phyloP scores from a whole-genome alignment of 2,329 filamentous ascomycete genomes.

The Claviceps sp. region DNA sequence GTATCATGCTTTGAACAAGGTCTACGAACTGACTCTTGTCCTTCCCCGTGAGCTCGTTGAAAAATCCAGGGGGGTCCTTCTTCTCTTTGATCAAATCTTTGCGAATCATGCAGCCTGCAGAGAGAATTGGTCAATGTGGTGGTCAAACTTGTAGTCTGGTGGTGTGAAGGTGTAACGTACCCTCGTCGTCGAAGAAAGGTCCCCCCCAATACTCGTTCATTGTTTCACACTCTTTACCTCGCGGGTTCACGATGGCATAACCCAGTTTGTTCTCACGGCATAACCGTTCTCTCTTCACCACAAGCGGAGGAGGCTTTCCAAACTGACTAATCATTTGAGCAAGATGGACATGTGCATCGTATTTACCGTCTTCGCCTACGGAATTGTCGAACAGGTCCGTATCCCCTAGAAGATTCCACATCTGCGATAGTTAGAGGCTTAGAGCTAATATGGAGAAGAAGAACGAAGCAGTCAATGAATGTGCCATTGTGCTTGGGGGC shows the following conservation, averaged over 20 bases:
- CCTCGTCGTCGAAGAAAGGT: constrained; percentile 9
- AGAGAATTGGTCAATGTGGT: background rate
- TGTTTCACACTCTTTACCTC: constrained; percentile 1
- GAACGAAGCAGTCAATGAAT: background rate
- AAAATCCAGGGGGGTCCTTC: constrained; percentile 6
- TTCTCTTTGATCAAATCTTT: constrained; percentile 5
- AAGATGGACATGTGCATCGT: constrained; percentile 12
- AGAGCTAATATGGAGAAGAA: background rate
- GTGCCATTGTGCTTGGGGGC: too few relatives aligned
- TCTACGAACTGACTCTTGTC: constrained; percentile 13
- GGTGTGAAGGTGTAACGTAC: background rate
- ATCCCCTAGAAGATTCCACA: background rate
- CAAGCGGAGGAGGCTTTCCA: constrained; percentile 6
- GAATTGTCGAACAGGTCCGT: constrained; percentile 8
- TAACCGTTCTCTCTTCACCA: constrained; percentile 8
- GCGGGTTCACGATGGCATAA: background rate
- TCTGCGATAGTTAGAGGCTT: constrained; percentile 9
- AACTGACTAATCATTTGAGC: constrained; percentile 11
- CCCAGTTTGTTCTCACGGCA: constrained; percentile 4
- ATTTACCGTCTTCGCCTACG: constrained; percentile 10
- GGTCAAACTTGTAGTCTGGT: too few relatives aligned
- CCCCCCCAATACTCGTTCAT: constrained; percentile 13
- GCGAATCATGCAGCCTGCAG: constrained; percentile 6
- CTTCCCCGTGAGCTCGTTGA: constrained; percentile 8
- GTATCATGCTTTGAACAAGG: constrained; percentile 12